phyloP scores from a whole-genome alignment of 2,329 filamentous ascomycete genomes.

The Trichoderma endophyticum region DNA sequence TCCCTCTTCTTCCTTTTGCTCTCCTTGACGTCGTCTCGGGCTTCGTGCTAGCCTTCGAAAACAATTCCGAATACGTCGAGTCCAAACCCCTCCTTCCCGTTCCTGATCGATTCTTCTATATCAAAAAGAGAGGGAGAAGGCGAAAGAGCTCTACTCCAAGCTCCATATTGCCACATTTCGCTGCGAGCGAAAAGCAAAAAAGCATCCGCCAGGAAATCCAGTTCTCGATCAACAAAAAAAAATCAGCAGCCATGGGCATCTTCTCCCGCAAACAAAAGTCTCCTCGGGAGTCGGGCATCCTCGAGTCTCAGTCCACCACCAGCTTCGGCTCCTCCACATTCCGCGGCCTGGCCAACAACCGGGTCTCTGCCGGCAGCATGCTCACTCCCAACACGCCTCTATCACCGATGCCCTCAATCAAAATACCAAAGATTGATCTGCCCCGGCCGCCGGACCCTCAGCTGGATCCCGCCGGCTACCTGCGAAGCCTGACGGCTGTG shows the following conservation, averaged over 20 bases:
- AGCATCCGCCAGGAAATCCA: neutral
- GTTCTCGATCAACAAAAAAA: neutral
- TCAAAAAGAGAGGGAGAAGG: neutral
- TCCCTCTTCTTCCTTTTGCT: neutral
- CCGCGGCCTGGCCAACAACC: conserved; percentile 44
- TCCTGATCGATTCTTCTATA: neutral
- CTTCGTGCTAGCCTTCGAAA: neutral
- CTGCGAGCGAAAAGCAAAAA: neutral
- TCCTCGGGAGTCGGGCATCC: conserved; percentile 40
- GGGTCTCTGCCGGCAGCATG: conserved; percentile 50
- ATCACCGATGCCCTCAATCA: conserved; percentile 50
- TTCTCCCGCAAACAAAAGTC: conserved; percentile 55
- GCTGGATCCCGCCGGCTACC: conserved; percentile 83
- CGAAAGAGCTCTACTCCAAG: neutral
- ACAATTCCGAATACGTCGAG: neutral
- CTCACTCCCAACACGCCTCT: conserved; percentile 44
- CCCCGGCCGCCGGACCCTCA: conserved; percentile 83
- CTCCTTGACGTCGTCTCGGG: neutral
- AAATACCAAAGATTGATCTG: conserved; percentile 72
- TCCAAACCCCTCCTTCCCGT: neutral
- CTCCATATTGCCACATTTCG: neutral
- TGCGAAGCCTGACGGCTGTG: conserved; percentile 85
- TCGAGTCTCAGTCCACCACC: conserved; percentile 47
- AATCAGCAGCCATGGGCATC: conserved; percentile 45
- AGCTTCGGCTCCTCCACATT: conserved; percentile 52